A percentile compares a stretch with the other conserved stretches of the same genome.
phyloP scores from a whole-genome alignment of 345 rosid genomes.

The Lepidium aucheri region DNA sequence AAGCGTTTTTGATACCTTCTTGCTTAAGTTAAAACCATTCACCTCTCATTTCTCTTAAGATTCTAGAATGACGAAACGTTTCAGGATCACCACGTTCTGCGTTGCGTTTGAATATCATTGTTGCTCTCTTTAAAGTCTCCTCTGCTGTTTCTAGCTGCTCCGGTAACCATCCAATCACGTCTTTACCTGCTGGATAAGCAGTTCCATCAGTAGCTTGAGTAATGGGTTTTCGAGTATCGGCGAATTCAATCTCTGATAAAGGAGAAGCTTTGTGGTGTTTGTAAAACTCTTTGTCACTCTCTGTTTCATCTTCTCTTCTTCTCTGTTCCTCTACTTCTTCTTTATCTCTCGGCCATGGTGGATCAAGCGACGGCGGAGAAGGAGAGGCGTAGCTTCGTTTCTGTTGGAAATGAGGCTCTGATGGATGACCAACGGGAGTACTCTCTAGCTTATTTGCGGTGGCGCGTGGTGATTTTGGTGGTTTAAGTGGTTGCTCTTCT shows the following conservation, averaged over 20 bases:
- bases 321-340: conserved; percentile 12
- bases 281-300: conserved; percentile 39
- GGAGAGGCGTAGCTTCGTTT: conserved; percentile 23
- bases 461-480: conserved; percentile 36
- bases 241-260: conserved; percentile 49
- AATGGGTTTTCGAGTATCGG: conserved; percentile 73
- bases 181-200: conserved; percentile 19
- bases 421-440: conserved; percentile 33
- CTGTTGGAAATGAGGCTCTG: conserved; percentile 43
- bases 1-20: not conserved
- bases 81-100: conserved; percentile 79
- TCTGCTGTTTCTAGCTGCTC: conserved; percentile 86
- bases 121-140: conserved; percentile 52
- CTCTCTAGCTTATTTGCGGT: conserved; percentile 40
- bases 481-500: conserved; percentile 33
- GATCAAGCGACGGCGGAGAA: conserved; percentile 11
- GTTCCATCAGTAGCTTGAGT: conserved; percentile 62
- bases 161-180: conserved; percentile 51
- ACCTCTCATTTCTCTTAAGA: conserved; percentile 56
- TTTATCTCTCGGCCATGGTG: conserved; percentile 34
- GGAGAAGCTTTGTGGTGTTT: conserved; percentile 65
- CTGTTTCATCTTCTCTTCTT: conserved; percentile 8
- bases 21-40: conserved; percentile 36
- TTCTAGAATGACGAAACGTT: conserved; percentile 50
- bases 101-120: conserved; percentile 45